A percentile compares a stretch with the other conserved stretches of the same genome.
These are phyloP conservation scores for Phytophthora cactorum DNA, from an alignment of 352 stramenopile species.

Conservation along the genomic window DNA sequence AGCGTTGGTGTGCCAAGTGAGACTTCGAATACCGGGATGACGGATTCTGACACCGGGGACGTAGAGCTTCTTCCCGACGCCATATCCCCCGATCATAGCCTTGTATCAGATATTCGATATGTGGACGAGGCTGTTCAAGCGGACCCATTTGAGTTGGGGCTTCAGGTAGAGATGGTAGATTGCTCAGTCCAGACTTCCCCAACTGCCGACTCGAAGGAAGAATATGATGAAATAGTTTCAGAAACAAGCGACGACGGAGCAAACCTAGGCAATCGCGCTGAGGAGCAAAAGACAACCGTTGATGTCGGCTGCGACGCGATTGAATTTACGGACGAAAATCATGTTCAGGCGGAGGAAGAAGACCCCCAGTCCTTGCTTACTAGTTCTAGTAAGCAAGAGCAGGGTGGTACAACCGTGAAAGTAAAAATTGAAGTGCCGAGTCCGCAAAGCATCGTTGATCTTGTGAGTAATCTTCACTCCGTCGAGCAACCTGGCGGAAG, in stretches of 20 bases:
- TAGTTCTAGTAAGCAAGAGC: background rate
- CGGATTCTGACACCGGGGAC: background rate
- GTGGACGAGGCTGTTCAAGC: constrained; percentile 35
- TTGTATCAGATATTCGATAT: background rate
- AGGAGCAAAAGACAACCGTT: constrained; percentile 5
- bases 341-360: constrained; percentile 3
- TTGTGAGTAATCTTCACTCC: background rate
- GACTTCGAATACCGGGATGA: background rate
- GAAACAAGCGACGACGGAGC: background rate
- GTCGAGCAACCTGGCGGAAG: background rate
- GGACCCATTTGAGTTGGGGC: constrained; percentile 3
- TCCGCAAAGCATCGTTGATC: background rate
- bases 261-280: background rate
- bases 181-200: background rate
- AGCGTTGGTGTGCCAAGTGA: background rate
- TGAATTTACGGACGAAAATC: background rate
- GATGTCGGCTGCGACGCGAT: constrained; percentile 31
- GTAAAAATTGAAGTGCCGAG: background rate
- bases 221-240: background rate
- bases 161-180: background rate
- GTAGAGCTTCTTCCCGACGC: background rate
- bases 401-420: background rate
- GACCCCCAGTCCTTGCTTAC: background rate
- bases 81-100: background rate
- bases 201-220: background rate